Base-by-base conservation (phyloP, 805 yeast genomes). In the Yarrowia hollandica region DNA sequence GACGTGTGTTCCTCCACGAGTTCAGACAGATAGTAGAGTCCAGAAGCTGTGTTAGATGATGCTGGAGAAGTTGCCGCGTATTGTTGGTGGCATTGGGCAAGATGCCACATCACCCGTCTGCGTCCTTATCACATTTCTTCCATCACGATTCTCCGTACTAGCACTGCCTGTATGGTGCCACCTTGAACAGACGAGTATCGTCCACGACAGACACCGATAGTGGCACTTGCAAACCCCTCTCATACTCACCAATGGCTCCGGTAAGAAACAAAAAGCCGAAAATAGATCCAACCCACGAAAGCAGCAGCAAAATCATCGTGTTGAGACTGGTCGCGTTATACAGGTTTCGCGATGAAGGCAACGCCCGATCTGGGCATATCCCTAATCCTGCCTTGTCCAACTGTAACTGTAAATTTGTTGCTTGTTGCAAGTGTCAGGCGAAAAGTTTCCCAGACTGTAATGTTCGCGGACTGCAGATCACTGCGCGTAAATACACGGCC, bases 1-100 rank as follows among this genome's bases (percentile, higher is more conserved):
- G 88, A 94, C 0, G 96, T 81, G 70, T 94, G 92, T 67, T 91
- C 97, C 69, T 94, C 99, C 14, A 94, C 96, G 28, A 90, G 74
- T 69, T 94, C 99, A 8, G 96, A 88, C 34, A 92, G 77, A 67
- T 90, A 91, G 75, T 90, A 94, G 30, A 94, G 75, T 0, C 96
- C 98, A 1, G 96, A 88, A 0, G 98, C 97, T 52, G 26, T 7
- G 58, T 52, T 52, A 52, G 16, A 26, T 16, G 18, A 19, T 7
- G 9, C 10, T 7, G 37, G 9, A 19, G 37, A 15, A 33, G 8
- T 8, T n/a, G 18, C 16, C n/a, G n/a, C n/a, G n/a, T n/a, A n/a
- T n/a, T n/a, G n/a, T n/a, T n/a, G n/a, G n/a, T 16, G 18, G 37
- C 12, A 15, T 8, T 7, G 37, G 9, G 37, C 19, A 15, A 33